A percentile compares a stretch with the other conserved stretches of the same genome.
Evolutionary conservation across 371 early-diverging fungal species (phyloP).

Genomic region (Mucor racemosus): DNA sequence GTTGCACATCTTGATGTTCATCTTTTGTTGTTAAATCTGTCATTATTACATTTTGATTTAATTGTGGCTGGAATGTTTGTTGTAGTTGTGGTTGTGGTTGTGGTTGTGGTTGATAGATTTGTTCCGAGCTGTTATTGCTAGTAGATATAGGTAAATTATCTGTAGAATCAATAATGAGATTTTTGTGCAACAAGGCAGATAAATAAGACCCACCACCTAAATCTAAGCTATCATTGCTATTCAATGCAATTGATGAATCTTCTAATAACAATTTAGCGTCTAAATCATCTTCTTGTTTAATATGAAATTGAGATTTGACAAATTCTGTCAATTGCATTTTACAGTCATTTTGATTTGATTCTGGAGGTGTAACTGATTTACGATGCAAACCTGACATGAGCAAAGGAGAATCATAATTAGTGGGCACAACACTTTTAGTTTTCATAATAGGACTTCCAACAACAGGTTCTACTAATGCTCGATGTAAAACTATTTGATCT

Average conservation of each 20-base stretch:
- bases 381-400: background rate
- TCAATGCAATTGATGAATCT: background rate
- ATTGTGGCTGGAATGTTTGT: background rate
- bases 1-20: background rate
- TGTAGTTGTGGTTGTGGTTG: background rate
- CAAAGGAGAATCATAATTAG: background rate
- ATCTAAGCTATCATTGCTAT: background rate
- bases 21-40: background rate
- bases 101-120: background rate
- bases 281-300: too few species aligned
- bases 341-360: background rate
- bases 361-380: slow-evolving; percentile 2
- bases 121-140: background rate
- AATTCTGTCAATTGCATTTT: slow-evolving; percentile 12
- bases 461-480: slow-evolving; percentile 29
- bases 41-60: background rate
- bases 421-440: slow-evolving; percentile 26
- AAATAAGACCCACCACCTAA: slow-evolving; percentile 7
- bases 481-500: slow-evolving; percentile 24
- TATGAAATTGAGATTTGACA: background rate
- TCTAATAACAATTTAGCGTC: background rate
- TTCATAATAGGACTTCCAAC: slow-evolving; percentile 37
- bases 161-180: slow-evolving; percentile 6
- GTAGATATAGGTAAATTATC: background rate
- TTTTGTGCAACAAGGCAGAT: background rate